These are phyloP conservation scores for Tubosaeta sp. DNA, from an alignment of 768 basidiomycete genomes.

Conservation along the genomic window DNA sequence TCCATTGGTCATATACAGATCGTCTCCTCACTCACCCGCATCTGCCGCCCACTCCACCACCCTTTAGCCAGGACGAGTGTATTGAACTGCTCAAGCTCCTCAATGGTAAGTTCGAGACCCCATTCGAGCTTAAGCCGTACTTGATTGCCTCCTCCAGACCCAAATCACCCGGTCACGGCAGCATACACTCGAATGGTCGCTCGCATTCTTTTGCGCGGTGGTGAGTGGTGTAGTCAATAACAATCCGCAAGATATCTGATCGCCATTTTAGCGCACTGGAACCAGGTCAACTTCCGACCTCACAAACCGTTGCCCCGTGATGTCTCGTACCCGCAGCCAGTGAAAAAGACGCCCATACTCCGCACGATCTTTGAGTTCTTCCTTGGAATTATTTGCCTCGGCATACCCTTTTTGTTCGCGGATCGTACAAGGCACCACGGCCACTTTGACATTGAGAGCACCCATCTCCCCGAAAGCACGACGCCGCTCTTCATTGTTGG, in stretches of 20 bases:
- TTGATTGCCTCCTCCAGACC: slow-evolving; percentile 11
- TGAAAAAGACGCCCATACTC: slow-evolving; percentile 36
- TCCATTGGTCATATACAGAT: slow-evolving; percentile 83
- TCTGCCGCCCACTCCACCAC: slow-evolving; percentile 44
- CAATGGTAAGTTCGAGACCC: slow-evolving; percentile 20
- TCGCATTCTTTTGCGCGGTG: slow-evolving; percentile 63
- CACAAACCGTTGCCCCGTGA: slow-evolving; percentile 62
- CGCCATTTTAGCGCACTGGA: slow-evolving; percentile 50
- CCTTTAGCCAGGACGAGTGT: slow-evolving; percentile 75
- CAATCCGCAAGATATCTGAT: not conserved
- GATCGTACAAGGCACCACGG: slow-evolving; percentile 44
- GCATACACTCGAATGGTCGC: slow-evolving; percentile 63
- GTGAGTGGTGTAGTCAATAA: slow-evolving; percentile 36
- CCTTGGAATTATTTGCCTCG: slow-evolving; percentile 63
- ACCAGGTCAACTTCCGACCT: slow-evolving; percentile 66
- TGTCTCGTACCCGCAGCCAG: slow-evolving; percentile 28
- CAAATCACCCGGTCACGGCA: slow-evolving; percentile 25
- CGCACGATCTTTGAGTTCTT: slow-evolving; percentile 56
- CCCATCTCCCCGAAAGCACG: slow-evolving; percentile 41
- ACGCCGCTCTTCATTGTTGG: slow-evolving; percentile 62
- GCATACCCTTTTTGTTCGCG: slow-evolving; percentile 74
- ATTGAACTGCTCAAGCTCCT: slow-evolving; percentile 66
- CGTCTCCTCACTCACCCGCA: slow-evolving; percentile 61
- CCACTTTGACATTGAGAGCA: slow-evolving; percentile 54
- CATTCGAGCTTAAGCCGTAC: not conserved